Evolutionary conservation across 768 basidiomycete genomes (phyloP), one percentile per base, ranked within the genome.

Genomic region (Mycena vitilis): DNA sequence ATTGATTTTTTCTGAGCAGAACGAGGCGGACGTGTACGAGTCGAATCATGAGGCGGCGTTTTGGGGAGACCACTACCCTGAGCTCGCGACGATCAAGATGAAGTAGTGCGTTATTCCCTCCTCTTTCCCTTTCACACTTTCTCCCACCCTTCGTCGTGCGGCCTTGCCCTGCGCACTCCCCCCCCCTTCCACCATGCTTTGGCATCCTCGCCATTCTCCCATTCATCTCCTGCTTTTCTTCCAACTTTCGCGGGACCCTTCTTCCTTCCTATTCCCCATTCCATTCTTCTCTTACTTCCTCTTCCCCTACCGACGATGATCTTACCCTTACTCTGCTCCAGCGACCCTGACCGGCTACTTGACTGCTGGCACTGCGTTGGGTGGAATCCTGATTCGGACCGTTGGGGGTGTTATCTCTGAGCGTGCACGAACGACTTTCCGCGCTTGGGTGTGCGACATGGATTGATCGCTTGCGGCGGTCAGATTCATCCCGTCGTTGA

Each of bases 301-400:
- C 15, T 38, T 52, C n/a, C 22, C 48, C 20, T 4, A 56, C 11
- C 34, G 53, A n/a, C 9, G n/a, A 59, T 73, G 15, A 63, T 58
- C 45, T 5, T 52, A 30, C 16, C 9, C 8, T 22, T 47, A 30
- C 30, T 18, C 70, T 30, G 2, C 30, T 30, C 6, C 68, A 86
- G 85, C 72, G 85, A 85, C 75, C 85, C 85, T 34, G 74, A 85
- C 37, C 80, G 80, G 18, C 75, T 85, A 38, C 73, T 86, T 6
- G 84, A 86, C 65, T 86, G 85, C 68, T 86, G 85, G 85, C 84
- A 85, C 38, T 85, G 85, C 69, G 83, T 83, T 82, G 48, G 74
- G 81, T 77, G 54, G 68, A 53, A 54, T 15, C 48, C 37, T 4
- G 64, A 70, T 10, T 65, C 63, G 38, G 60, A 65, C 18, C 52